These are phyloP conservation scores for Piper longum DNA, from an alignment of 164 flowering plant genomes.

Conservation along the genomic window DNA sequence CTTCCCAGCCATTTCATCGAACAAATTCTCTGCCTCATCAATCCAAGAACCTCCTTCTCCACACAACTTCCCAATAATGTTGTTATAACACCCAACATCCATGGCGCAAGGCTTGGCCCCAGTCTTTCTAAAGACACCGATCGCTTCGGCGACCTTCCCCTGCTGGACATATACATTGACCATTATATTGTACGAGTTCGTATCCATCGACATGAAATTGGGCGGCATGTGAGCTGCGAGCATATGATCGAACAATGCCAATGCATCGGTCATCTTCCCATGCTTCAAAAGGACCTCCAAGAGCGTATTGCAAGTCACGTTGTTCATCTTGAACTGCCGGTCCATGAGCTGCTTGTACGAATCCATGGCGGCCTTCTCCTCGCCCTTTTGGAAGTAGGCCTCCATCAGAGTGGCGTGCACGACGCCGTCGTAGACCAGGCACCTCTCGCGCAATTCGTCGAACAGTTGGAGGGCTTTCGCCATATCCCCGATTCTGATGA, in stretches of 20 bases:
- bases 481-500: slow-evolving; percentile 33
- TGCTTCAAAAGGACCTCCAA: slow-evolving; percentile 49
- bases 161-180: slow-evolving; percentile 49
- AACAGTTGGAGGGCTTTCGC: slow-evolving; percentile 62
- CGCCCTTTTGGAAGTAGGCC: slow-evolving; percentile 50
- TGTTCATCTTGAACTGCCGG: slow-evolving; percentile 42
- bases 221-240: slow-evolving; percentile 59
- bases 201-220: slow-evolving; percentile 45
- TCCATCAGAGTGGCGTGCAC: slow-evolving; percentile 69
- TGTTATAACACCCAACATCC: slow-evolving; percentile 63
- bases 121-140: slow-evolving; percentile 32
- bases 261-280: slow-evolving; percentile 45
- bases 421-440: slow-evolving; percentile 73
- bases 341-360: slow-evolving; percentile 35
- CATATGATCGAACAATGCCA: slow-evolving; percentile 52
- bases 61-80: slow-evolving; percentile 45
- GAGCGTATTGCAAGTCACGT: slow-evolving; percentile 57
- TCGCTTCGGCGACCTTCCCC: slow-evolving; percentile 38
- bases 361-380: slow-evolving; percentile 64
- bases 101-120: slow-evolving; percentile 54
- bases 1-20: slow-evolving; percentile 29
- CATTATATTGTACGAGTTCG: slow-evolving; percentile 55
- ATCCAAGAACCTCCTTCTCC: slow-evolving; percentile 23
- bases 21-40: slow-evolving; percentile 46
- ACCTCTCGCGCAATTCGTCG: slow-evolving; percentile 61